Evolutionary conservation across 2,329 filamentous ascomycete genomes (phyloP), one percentile per base, ranked within the genome.

Genomic region (Ustilaginoidea virens): DNA sequence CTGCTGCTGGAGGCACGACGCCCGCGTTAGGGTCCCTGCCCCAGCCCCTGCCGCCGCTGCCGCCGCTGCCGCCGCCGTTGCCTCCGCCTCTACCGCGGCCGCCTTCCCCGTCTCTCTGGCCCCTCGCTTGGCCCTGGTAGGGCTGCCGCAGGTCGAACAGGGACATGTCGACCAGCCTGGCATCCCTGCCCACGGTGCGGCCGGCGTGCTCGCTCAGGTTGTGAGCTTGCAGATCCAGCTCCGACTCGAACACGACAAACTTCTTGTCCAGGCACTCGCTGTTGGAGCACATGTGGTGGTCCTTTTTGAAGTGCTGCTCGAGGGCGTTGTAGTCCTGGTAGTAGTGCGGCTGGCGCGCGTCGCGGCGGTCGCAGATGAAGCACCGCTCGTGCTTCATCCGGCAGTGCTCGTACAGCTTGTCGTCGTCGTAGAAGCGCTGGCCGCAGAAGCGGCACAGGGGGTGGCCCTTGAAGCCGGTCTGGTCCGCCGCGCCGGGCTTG

Each of bases 381-480:
- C 90, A 98, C 32, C 83, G 70, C 55, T 98, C 90, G 51, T 98
- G 90, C 51, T 81, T 87, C 50, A 87, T 80, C 36, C 87, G 73
- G 49, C 90, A 96, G 55, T 98, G 90, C 30, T 80, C 69, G 49
- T 86, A 98, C 1, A 98, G 64, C 56, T 94, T 92, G 48, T 98
- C 90, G 41, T 86, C 83, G 25, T 92, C 86, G 51, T 96, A 98
- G 55, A 96, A 98, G 20, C 87, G 70, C 48, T 83, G 71, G 31
- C 76, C 74, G 51, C 90, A 98, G 55, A 98, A 98, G 4, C 74
- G 80, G 53, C 90, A 98, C 30, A 94, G 71, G 0, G 90, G 90
- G 48, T 98, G 90, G 7, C 90, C 90, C 49, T 80, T 90, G 59
- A 98, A 98, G 1, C 90, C 90, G 17, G 81, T 94, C 59, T 96